Percentiles rank a stretch among this genome's conserved stretches.
Evolutionary conservation across 345 rosid species (phyloP).

Genomic region (Salix purpurea): DNA sequence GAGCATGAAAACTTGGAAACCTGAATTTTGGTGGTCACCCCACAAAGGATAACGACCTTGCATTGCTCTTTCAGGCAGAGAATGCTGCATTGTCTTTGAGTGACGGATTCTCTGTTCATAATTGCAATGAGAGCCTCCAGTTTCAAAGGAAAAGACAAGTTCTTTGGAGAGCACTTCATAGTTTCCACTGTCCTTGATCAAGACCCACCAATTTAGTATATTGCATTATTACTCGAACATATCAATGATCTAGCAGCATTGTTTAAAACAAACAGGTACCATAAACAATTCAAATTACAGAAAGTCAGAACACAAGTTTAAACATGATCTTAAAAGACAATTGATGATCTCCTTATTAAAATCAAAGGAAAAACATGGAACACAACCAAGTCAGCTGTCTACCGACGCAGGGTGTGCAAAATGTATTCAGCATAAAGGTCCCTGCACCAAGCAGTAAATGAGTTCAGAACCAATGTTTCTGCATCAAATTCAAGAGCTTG

Average conservation of each 20-base stretch:
- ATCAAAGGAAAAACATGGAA: neutral
- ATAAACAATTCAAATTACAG: neutral
- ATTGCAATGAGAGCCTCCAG: neutral
- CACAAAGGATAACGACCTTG: neutral
- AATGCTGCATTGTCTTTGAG: neutral
- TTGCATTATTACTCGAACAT: neutral
- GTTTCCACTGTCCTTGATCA: neutral
- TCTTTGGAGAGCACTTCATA: neutral
- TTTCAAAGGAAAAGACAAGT: neutral
- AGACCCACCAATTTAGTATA: neutral
- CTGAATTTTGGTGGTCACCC: neutral
- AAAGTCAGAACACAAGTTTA: constrained; percentile 3
- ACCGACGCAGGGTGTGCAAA: constrained; percentile 70
- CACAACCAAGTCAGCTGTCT: constrained; percentile 9
- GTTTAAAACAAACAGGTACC: neutral
- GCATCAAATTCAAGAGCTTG: neutral
- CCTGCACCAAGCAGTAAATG: constrained; percentile 41
- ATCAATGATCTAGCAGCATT: neutral
- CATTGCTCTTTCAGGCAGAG: neutral
- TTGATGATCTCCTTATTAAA: constrained; percentile 13
- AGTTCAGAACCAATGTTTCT: constrained; percentile 4
- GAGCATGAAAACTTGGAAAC: neutral
- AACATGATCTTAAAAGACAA: neutral
- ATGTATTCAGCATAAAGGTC: constrained; percentile 65
- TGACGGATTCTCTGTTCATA: neutral